Percentiles rank a stretch among this genome's conserved stretches.
phyloP scores from a whole-genome alignment of 495 filamentous ascomycete species.

The Hamigera avellanea region DNA sequence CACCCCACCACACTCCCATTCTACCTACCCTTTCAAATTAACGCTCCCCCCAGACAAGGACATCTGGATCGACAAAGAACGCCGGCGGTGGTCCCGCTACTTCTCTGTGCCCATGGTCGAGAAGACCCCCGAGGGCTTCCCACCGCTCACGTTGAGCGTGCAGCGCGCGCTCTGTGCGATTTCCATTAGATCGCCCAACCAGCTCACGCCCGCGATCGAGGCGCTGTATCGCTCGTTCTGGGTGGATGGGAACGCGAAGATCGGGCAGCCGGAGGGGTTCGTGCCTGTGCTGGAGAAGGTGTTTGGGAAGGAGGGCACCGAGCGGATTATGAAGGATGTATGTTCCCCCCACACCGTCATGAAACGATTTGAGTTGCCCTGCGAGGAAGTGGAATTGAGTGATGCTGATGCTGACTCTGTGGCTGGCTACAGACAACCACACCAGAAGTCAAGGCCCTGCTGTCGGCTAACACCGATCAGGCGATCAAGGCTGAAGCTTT shows the following conservation, averaged over 20 bases:
- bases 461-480: slow-evolving; percentile 43
- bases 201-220: slow-evolving; percentile 32
- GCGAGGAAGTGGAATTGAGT: neutral
- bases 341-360: slow-evolving; percentile 4
- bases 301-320: slow-evolving; percentile 37
- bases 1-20: neutral
- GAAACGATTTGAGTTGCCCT: too few relatives aligned
- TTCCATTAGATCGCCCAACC: slow-evolving; percentile 24
- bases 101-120: slow-evolving; percentile 50
- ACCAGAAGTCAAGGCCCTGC: slow-evolving; percentile 39
- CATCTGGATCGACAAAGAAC: slow-evolving; percentile 48
- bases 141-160: slow-evolving; percentile 39
- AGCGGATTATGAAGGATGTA: slow-evolving; percentile 27
- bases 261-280: slow-evolving; percentile 39
- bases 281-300: slow-evolving; percentile 30
- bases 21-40: neutral
- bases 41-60: slow-evolving; percentile 46
- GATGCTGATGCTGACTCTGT: neutral
- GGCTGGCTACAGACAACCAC: slow-evolving; percentile 21
- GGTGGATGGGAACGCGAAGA: slow-evolving; percentile 35
- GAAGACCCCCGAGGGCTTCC: slow-evolving; percentile 44
- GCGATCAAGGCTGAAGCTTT: slow-evolving; percentile 55
- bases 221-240: slow-evolving; percentile 47
- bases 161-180: slow-evolving; percentile 37
- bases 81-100: slow-evolving; percentile 44